Base-by-base conservation (phyloP, 768 basidiomycete species). In the Naganishia vishniacii region DNA sequence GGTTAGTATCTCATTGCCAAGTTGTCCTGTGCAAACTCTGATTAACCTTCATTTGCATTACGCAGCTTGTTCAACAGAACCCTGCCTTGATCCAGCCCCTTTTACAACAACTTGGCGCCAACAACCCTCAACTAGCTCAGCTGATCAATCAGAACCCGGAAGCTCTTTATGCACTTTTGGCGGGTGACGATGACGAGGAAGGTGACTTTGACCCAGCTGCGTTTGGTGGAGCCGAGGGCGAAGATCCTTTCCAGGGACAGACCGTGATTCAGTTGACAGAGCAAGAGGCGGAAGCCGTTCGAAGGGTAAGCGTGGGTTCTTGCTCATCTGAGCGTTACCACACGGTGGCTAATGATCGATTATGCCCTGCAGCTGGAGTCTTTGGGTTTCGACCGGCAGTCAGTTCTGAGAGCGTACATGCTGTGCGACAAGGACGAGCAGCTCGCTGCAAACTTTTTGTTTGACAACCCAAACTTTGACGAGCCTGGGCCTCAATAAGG, bases 391-490 rank as follows among this genome's bases (percentile, higher is more conserved):
- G 77, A 88, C 18, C 83, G 90, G 42, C 82, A 91, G 46, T 80
- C 81, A 0, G 94, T 82, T n/a, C 79, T 93, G 37, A 84, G 97
- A 77, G 95, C 95, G 0, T 99, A 89, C 78, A 67, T 78, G 62
- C 65, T 77, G 11, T 97, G 93, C 77, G 95, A 91, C 76, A 91
- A 89, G 83, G 91, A 98, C 73, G 95, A 98, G 79, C 91, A 97
- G 73, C 79, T 93, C 20, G 92, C 95, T 9, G 95, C 94, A 15
- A 95, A 95, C 73, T 94, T 86, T 71, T 77, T 97, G 70, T 93
- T 97, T 68, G 92, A 94, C 56, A 67, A 67, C 47, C 65, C 65
- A 20, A 60, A 67, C 51, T 67, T 67, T 37, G 65, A 60, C 20
- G 62, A 51, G 31, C 62, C 62, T 11, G 53, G 34, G 40, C 53